Base-by-base conservation (phyloP, 108 stramenopile species). In the Cafeteria roenbergensis region DNA sequence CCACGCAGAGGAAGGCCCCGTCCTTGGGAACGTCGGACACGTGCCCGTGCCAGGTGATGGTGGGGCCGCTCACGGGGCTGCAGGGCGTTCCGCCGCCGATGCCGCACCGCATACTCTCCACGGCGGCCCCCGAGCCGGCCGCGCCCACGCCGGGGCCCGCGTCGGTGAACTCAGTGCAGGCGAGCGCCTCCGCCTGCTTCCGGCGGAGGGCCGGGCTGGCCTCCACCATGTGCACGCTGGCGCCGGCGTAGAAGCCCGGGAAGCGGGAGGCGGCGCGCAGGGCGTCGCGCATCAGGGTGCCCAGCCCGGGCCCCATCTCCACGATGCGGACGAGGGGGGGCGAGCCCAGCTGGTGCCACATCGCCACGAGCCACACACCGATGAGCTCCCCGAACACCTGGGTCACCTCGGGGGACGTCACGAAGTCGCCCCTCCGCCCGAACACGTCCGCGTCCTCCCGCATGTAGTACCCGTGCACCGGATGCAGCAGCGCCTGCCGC, bases 301-400 rank as follows among this genome's bases (percentile, higher is more conserved):
- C 95, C 55, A 83, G 86, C 8, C 95, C 95, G 0, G 95, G 95
- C 14, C 95, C 95, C 28, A 88, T 67, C 79, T 97, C 95, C 34
- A 93, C 80, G 62, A 93, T 71, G 65, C 88, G 88, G 38, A 92
- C 73, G 34, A 66, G 61, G 1, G 61, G 58, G 28, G 91, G 91
- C 54, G 65, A 69, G 20, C 71, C 84, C 56, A 67, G 31, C 31
- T 76, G 63, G 66, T 83, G 67, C 77, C 87, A 92, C 55, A 86
- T 81, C 29, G 83, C 84, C 62, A 90, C 79, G 59, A 89, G 80
- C 92, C 92, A 98, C 56, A 98, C 78, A 28, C 88, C 77, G 20
- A 98, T 37, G 51, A 88, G 89, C 75, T 95, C 93, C 24, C 94
- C 94, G 77, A 98, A 98, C 31, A 95, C 73, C 73, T 94, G 91